Evolutionary conservation across 2,329 filamentous ascomycete genomes (phyloP), one percentile per base, ranked within the genome.

Genomic region (Fusarium sp.): DNA sequence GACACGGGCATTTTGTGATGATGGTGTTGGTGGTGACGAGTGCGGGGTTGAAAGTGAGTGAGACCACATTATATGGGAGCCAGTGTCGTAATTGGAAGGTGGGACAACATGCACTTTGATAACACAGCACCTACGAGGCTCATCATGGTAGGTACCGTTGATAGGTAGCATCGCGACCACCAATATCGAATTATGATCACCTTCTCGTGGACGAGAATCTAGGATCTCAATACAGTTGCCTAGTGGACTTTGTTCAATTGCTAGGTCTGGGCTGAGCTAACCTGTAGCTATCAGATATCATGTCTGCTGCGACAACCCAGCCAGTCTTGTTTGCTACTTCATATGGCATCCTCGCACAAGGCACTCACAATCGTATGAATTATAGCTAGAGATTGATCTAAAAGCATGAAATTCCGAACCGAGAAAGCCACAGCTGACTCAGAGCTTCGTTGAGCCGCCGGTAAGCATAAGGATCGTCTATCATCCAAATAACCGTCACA

Each of bases 51-150:
- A 31, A 11, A 49, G 5, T 37, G 11, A 35, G 33, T 27, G 27
- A 58, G 41, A 59, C 52, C 41, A 59, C 25, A 39, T 39, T 25
- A n/a, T 16, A 54, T 15, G 15, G 19, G 61, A 31, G 15, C 51
- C 48, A 45, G 41, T 57, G 37, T 68, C 66, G 68, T 61, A 48
- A 66, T 66, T 66, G 51, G 55, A 38, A 70, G 58, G 67, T 71
- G 68, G 68, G 68, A 71, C 68, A 72, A 44, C 19, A 29, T 55
- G 42, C 48, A 56, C 21, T 16, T 39, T 62, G 38, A 48, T 29
- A 39, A 37, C 35, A 10, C 29, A 25, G 21, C 23, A 15, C 37
- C 21, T 35, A 25, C 33, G 3, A n/a, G 19, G 5, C 8, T 39
- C 19, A 10, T 23, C 14, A 31, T 25, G 27, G 2, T n/a, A 27